Evolutionary conservation across 805 yeast species (phyloP).

Genomic region (Suhomyces vadensis): DNA sequence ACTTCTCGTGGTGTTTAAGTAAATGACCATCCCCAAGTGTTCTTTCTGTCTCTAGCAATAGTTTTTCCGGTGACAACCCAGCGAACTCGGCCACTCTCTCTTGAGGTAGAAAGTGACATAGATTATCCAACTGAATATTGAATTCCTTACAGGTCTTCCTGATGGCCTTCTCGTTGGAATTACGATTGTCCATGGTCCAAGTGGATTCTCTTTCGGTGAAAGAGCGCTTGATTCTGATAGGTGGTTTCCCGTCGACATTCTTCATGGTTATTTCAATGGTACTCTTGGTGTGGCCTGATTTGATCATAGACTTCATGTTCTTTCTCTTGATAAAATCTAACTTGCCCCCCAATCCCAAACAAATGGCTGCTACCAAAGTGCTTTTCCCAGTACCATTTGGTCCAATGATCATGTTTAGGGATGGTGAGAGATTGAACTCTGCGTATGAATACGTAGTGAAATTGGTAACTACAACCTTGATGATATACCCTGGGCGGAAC

Average conservation of each 20-base stretch:
- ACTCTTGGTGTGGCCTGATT: conserved; percentile 55
- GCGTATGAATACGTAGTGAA: conserved; percentile 70
- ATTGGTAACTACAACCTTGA: conserved; percentile 54
- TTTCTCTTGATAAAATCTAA: conserved; percentile 71
- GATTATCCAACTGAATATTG: conserved; percentile 84
- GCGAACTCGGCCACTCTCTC: conserved; percentile 95
- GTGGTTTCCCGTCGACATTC: conserved; percentile 33
- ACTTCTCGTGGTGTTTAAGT: conserved; percentile 53
- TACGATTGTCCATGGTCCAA: conserved; percentile 51
- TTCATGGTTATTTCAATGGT: conserved; percentile 53
- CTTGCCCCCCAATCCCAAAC: conserved; percentile 83
- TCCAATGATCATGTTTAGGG: conserved; percentile 88
- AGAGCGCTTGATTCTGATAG: conserved; percentile 45
- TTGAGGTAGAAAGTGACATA: conserved; percentile 94
- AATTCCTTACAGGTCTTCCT: conserved; percentile 45
- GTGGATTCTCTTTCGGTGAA: conserved; percentile 48
- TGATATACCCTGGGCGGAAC: conserved; percentile 47
- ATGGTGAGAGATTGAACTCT: conserved; percentile 77
- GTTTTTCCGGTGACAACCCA: conserved; percentile 68
- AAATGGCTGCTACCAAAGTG: conserved; percentile 89
- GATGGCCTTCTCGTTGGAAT: conserved; percentile 46
- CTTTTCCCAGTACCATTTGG: conserved; percentile 97
- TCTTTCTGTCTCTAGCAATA: conserved; percentile 75
- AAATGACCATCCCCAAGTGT: conserved; percentile 69
- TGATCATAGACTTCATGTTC: conserved; percentile 68